Percentiles rank a stretch among this genome's conserved stretches.
These are phyloP conservation scores for Agaricus subrufescens DNA, from an alignment of 768 basidiomycete genomes.

Conservation along the genomic window DNA sequence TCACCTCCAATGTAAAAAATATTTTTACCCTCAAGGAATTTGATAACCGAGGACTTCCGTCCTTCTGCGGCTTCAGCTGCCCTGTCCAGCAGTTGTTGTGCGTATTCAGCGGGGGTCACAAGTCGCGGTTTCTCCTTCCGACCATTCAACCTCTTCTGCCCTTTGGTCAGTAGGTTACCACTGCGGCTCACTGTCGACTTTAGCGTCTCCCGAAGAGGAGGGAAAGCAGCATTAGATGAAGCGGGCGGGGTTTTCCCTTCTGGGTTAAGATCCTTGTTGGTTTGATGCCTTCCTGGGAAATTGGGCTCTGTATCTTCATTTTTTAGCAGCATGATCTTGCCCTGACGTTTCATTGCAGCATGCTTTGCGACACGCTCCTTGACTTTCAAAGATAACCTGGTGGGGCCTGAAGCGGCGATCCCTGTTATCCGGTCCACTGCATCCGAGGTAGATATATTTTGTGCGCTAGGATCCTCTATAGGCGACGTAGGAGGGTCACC, in stretches of 20 bases:
- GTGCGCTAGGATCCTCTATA: conserved; percentile 26
- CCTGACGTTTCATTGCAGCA: conserved; percentile 19
- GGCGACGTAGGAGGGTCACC: conserved; percentile 24
- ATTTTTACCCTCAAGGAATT: conserved; percentile 46
- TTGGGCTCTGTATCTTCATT: conserved; percentile 12
- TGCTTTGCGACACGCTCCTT: conserved; percentile 31
- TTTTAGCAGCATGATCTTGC: conserved; percentile 24
- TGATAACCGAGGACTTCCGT: conserved; percentile 12
- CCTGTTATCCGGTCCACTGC: conserved; percentile 10
- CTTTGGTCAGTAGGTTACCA: conserved; percentile 8
- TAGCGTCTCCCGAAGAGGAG: conserved; percentile 12
- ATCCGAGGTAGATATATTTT: not conserved
- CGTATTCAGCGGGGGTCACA: conserved; percentile 50
- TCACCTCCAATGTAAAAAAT: conserved; percentile 62
- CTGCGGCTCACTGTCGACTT: not conserved
- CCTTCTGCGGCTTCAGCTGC: conserved; percentile 8
- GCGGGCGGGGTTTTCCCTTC: conserved; percentile 14
- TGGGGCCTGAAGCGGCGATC: conserved; percentile 19
- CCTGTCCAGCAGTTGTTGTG: conserved; percentile 35
- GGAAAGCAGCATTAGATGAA: not conserved
- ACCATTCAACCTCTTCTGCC: conserved; percentile 13
- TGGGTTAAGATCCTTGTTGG: conserved; percentile 20
- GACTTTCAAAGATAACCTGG: conserved; percentile 26
- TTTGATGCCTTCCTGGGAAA: conserved; percentile 7
- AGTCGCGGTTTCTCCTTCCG: conserved; percentile 36